Percentiles rank a stretch among this genome's conserved stretches.
Conservation (phyloP, 2,329 filamentous ascomycete genomes). For the Cryphonectria parasitica region DNA sequence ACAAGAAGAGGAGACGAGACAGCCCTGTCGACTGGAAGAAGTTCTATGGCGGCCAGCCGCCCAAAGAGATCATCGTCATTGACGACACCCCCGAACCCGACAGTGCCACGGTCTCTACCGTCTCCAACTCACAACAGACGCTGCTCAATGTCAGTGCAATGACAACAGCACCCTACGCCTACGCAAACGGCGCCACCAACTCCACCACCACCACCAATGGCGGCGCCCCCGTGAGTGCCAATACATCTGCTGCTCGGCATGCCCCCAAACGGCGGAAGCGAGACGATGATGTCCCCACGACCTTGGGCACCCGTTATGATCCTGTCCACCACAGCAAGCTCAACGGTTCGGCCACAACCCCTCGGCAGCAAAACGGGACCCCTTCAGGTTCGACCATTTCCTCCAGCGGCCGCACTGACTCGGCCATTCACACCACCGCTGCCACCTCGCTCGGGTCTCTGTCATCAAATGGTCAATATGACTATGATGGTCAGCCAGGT, state of each 20-base stretch:
- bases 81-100: slow-evolving; percentile 70
- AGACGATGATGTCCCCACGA: slow-evolving; percentile 53
- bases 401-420: slow-evolving; percentile 83
- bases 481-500: slow-evolving; percentile 69
- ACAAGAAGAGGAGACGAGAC: slow-evolving; percentile 58
- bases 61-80: slow-evolving; percentile 85
- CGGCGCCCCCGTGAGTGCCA: slow-evolving; percentile 30
- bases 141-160: slow-evolving; percentile 38
- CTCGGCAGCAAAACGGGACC: slow-evolving; percentile 65
- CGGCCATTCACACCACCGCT: slow-evolving; percentile 81
- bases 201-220: slow-evolving; percentile 2
- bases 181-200: slow-evolving; percentile 34
- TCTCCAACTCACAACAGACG: slow-evolving; percentile 44
- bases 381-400: slow-evolving; percentile 68
- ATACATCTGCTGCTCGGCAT: slow-evolving; percentile 46
- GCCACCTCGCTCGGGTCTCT: slow-evolving; percentile 81
- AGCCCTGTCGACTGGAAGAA: slow-evolving; percentile 72
- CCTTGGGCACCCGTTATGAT: slow-evolving; percentile 57
- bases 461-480: slow-evolving; percentile 65
- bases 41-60: slow-evolving; percentile 82
- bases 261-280: slow-evolving; percentile 76
- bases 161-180: slow-evolving; percentile 33
- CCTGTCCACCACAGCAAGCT: slow-evolving; percentile 71
- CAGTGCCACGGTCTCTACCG: slow-evolving; percentile 41
- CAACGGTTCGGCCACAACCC: slow-evolving; percentile 72